phyloP scores from a whole-genome alignment of 1,139 yeast genomes.

The Blastobotrys apis region DNA sequence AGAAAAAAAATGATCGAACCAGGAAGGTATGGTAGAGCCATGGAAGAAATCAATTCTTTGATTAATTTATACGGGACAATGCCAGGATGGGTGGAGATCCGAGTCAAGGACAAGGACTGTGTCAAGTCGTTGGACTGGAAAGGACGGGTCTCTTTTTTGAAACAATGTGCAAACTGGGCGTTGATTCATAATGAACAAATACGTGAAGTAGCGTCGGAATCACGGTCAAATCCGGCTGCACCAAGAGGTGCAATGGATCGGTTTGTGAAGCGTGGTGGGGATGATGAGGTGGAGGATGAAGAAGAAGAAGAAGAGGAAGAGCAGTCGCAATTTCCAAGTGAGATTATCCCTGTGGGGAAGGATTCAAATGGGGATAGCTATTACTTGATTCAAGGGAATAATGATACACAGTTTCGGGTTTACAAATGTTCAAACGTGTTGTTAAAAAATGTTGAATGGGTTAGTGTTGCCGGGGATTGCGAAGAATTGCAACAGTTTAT shows the following conservation, averaged over 20 bases:
- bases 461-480: slow-evolving; percentile 31
- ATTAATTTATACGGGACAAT: slow-evolving; percentile 1
- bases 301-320: slow-evolving; percentile 8
- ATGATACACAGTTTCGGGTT: slow-evolving; percentile 33
- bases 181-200: slow-evolving; percentile 3
- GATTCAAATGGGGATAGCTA: slow-evolving; percentile 27
- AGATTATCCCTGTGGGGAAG: slow-evolving; percentile 25
- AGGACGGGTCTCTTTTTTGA: slow-evolving; percentile 7
- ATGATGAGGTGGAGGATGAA: slow-evolving; percentile 17
- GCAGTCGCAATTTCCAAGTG: too few species aligned
- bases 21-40: slow-evolving; percentile 36
- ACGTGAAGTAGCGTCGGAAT: background rate
- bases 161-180: slow-evolving; percentile 8
- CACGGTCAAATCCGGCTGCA: slow-evolving; percentile 11
- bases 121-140: slow-evolving; percentile 8
- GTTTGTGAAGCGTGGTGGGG: slow-evolving; percentile 5
- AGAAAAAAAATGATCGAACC: slow-evolving; percentile 40
- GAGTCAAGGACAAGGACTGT: slow-evolving; percentile 1
- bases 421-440: slow-evolving; percentile 35
- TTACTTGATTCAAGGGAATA: slow-evolving; percentile 28
- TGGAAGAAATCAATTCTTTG: slow-evolving; percentile 32
- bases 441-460: slow-evolving; percentile 33
- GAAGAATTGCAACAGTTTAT: slow-evolving; percentile 28
- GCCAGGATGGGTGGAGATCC: slow-evolving; percentile 4
- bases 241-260: slow-evolving; percentile 15